These are phyloP conservation scores for Nothopassalora personata DNA, from an alignment of 2,329 filamentous ascomycete species.

Conservation along the genomic window DNA sequence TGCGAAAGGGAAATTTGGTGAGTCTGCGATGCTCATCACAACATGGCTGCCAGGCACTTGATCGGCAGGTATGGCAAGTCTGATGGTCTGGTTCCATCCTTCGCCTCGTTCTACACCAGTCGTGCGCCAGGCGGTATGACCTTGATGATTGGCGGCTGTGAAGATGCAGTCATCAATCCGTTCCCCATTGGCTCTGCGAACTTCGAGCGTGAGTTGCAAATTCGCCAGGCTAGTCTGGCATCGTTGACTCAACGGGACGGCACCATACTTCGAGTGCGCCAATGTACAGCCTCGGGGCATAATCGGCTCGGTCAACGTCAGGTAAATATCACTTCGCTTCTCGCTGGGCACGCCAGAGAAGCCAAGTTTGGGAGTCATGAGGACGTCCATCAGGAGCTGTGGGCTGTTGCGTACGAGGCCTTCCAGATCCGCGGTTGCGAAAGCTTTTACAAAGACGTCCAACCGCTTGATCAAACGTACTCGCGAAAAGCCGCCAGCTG, in stretches of 20 bases:
- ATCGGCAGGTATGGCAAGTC: slow-evolving; percentile 69
- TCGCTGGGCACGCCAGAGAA: slow-evolving; percentile 89
- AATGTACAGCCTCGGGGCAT: slow-evolving; percentile 62
- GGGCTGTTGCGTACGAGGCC: slow-evolving; percentile 78
- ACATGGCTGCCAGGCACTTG: slow-evolving; percentile 81
- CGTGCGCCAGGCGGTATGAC: slow-evolving; percentile 82
- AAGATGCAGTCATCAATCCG: slow-evolving; percentile 85
- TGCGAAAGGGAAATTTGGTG: slow-evolving; percentile 82
- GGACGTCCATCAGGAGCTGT: slow-evolving; percentile 75
- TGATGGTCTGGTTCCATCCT: slow-evolving; percentile 81
- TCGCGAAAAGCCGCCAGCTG: slow-evolving; percentile 60
- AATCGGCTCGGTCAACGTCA: slow-evolving; percentile 75
- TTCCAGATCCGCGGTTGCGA: slow-evolving; percentile 72
- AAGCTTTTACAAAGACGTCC: slow-evolving; percentile 72
- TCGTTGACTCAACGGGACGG: slow-evolving; percentile 62
- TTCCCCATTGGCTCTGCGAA: slow-evolving; percentile 71
- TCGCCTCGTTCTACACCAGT: slow-evolving; percentile 73
- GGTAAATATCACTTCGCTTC: slow-evolving; percentile 86
- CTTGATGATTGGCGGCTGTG: slow-evolving; percentile 72
- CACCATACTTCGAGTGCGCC: slow-evolving; percentile 71
- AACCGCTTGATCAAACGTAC: slow-evolving; percentile 60
- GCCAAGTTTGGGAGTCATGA: slow-evolving; percentile 80
- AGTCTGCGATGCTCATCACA: slow-evolving; percentile 82
- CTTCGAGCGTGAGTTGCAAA: slow-evolving; percentile 82
- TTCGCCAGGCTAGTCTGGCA: slow-evolving; percentile 60